phyloP scores from a whole-genome alignment of 2,329 filamentous ascomycete genomes.

The Clonostachys chloroleuca region DNA sequence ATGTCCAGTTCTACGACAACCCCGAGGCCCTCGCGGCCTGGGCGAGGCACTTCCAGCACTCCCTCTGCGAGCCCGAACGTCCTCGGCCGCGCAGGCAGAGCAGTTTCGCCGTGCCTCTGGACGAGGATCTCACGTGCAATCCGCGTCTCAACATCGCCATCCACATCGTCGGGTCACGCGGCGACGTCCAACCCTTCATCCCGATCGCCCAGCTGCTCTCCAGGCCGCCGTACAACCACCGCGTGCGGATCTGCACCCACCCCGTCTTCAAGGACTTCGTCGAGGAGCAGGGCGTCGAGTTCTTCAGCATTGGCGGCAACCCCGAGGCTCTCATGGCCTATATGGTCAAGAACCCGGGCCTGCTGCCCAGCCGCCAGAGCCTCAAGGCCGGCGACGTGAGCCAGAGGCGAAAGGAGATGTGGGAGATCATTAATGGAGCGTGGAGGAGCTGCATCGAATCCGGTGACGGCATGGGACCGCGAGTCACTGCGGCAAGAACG shows the following conservation, averaged over 20 bases:
- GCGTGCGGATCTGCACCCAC: conserved; percentile 87
- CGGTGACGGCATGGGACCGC: not conserved
- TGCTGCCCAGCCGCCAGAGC: conserved; percentile 82
- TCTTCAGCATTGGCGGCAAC: conserved; percentile 82
- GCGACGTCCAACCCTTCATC: conserved; percentile 97
- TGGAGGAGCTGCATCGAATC: conserved; percentile 20
- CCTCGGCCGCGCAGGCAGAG: no score
- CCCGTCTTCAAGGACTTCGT: conserved; percentile 87
- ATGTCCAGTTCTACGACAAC: no score
- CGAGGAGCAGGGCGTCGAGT: conserved; percentile 88
- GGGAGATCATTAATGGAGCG: conserved; percentile 18
- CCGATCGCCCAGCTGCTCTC: conserved; percentile 87
- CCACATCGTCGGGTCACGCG: conserved; percentile 68
- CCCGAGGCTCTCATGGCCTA: conserved; percentile 92
- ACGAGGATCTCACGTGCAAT: no score
- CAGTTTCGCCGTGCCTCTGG: no score
- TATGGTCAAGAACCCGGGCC: conserved; percentile 88
- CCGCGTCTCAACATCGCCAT: conserved; percentile 2
- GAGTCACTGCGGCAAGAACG: no score
- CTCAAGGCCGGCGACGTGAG: conserved; percentile 89
- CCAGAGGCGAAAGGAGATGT: conserved; percentile 85
- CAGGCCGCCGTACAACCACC: conserved; percentile 70
- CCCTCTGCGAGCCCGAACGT: not conserved
- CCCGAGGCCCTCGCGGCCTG: not conserved
- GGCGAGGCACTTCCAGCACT: not conserved